Base-by-base conservation (phyloP, 2,329 filamentous ascomycete species). In the Stachybotrys chlorohalonatus region DNA sequence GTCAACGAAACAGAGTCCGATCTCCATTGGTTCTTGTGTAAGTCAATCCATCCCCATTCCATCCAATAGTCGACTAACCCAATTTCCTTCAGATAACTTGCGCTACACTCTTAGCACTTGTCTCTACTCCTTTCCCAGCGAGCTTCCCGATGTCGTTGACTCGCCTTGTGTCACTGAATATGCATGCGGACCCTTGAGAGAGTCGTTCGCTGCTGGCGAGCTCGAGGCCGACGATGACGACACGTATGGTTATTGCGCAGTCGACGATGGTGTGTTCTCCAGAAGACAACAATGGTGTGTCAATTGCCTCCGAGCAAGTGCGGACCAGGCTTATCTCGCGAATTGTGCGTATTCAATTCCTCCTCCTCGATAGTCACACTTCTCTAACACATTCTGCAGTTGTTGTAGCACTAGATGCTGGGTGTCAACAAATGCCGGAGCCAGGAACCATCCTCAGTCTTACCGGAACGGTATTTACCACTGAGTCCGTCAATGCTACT, bases 31-130 rank as follows among this genome's bases (percentile, higher is more conserved):
- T 76, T 75, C 54, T 56, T 80, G 32, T 79, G 77, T 80, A 72
- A 64, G 74, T 52, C 49, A 30, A 9, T 30, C 31, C 13, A 30
- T 31, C 8, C 42, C 32, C 4, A 51, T 16, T 36, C 32, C 36
- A 42, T 24, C 65, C 66, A 58, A 64, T 60, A 15, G 3, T 8
- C 7, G n/a, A 13, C 36, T 47, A 8, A 24, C 46, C 9, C 9
- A 16, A 16, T 8, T 16, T n/a, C 46, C 16, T 11, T 24, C 49
- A 80, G 78, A 80, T 56, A 81, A 81, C 50, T 42, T 80, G 0
- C 70, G 78, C 45, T 81, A 76, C 50, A 64, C 77, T 0, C 64
- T 80, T 5, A 72, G 75, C 32, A 70, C 73, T 0, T 81, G 78
- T 52, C 64, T 81, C 1, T 81, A 68, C 45, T 62, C 62, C 5